These are phyloP conservation scores for Daedaleopsis sinensis DNA, from an alignment of 768 basidiomycete genomes.

Conservation along the genomic window DNA sequence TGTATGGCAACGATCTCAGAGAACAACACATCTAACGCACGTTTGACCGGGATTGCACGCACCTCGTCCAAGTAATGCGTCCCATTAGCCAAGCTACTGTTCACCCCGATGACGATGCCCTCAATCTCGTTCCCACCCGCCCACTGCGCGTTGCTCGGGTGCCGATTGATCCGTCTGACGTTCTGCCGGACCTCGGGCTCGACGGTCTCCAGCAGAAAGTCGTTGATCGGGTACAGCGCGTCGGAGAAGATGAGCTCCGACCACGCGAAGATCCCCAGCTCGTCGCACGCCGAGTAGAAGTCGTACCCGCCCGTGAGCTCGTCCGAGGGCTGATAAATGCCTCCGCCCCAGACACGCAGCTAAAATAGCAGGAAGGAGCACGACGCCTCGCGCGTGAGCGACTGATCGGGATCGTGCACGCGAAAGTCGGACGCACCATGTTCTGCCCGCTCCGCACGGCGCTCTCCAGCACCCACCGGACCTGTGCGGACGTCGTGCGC, in stretches of 20 bases:
- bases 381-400: no score
- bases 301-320: constrained; percentile 49
- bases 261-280: constrained; percentile 63
- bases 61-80: constrained; percentile 55
- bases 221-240: constrained; percentile 55
- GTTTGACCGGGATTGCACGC: constrained; percentile 1
- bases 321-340: constrained; percentile 38
- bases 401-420: no score
- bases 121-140: constrained; percentile 66
- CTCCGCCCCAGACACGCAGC: constrained; percentile 65
- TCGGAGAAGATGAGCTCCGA: constrained; percentile 66
- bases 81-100: constrained; percentile 42
- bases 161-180: constrained; percentile 54
- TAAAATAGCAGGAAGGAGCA: constrained; percentile 23
- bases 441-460: constrained; percentile 59
- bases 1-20: constrained; percentile 20
- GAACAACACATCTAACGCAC: background rate
- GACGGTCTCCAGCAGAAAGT: constrained; percentile 51
- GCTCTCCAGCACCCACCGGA: constrained; percentile 59
- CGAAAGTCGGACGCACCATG: constrained; percentile 44
- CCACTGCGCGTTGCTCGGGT: constrained; percentile 62
- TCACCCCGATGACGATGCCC: constrained; percentile 47
- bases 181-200: constrained; percentile 62
- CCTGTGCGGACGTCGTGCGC: constrained; percentile 49
- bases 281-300: constrained; percentile 61